Conservation (phyloP, 805 yeast genomes). For the Kurtzmaniella cleridarum region DNA sequence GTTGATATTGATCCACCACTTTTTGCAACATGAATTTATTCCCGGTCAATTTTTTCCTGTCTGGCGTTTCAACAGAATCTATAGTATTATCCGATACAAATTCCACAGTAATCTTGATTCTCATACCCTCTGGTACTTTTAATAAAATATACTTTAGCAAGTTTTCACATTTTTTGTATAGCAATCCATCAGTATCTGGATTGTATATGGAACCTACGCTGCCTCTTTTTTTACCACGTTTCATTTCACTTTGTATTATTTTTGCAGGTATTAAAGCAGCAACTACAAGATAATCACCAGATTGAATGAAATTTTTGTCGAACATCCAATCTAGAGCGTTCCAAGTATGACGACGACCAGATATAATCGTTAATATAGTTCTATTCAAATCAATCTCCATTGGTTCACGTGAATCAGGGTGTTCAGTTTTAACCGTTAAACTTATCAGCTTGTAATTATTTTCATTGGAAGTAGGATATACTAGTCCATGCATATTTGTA, state of each 20-base stretch:
- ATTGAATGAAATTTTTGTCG: slow-evolving; percentile 21
- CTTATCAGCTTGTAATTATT: slow-evolving; percentile 35
- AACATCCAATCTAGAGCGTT: slow-evolving; percentile 36
- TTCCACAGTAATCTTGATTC: slow-evolving; percentile 36
- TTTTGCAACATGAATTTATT: slow-evolving; percentile 32
- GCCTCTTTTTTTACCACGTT: slow-evolving; percentile 7
- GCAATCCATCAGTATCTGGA: slow-evolving; percentile 12
- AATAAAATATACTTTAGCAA: slow-evolving; percentile 18
- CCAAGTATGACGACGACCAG: slow-evolving; percentile 43
- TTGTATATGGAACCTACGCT: slow-evolving; percentile 1
- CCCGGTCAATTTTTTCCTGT: slow-evolving; percentile 12
- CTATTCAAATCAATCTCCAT: slow-evolving; percentile 13
- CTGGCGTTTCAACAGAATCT: slow-evolving; percentile 1
- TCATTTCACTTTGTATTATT: slow-evolving; percentile 7
- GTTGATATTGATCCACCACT: slow-evolving; percentile 36
- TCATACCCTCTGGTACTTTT: slow-evolving; percentile 13
- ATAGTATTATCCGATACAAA: slow-evolving; percentile 21
- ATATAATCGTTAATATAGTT: slow-evolving; percentile 31
- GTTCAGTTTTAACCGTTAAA: slow-evolving; percentile 40
- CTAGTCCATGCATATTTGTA: slow-evolving; percentile 3
- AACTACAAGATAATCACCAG: slow-evolving; percentile 36
- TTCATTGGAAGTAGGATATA: slow-evolving; percentile 28
- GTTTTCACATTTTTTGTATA: slow-evolving; percentile 20
- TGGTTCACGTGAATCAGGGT: slow-evolving; percentile 17
- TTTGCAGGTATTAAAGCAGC: slow-evolving; percentile 26